These are phyloP conservation scores for Ogataea hybrid DNA, from an alignment of 1,139 yeast species.

Conservation along the genomic window DNA sequence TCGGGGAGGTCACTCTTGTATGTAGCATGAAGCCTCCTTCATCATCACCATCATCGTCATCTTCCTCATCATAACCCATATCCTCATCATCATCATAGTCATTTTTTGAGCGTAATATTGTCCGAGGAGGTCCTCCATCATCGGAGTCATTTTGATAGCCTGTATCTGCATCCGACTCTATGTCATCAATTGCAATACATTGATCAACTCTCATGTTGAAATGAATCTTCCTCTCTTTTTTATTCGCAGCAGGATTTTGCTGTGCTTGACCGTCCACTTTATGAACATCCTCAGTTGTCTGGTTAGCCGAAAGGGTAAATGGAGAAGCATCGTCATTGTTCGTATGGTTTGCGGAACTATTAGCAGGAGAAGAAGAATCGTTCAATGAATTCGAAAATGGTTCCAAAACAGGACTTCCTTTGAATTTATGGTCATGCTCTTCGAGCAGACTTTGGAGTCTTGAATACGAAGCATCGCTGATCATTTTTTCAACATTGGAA, in stretches of 20 bases:
- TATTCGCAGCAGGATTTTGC: slow-evolving; percentile 11
- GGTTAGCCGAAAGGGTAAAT: slow-evolving; percentile 20
- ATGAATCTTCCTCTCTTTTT: slow-evolving; percentile 67
- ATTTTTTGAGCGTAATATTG: slow-evolving; percentile 17
- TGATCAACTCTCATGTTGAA: slow-evolving; percentile 93
- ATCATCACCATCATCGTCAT: slow-evolving; percentile 33
- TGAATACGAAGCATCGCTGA: slow-evolving; percentile 51
- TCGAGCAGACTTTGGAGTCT: slow-evolving; percentile 38
- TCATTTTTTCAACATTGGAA: slow-evolving; percentile 53
- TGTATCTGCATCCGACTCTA: slow-evolving; percentile 28
- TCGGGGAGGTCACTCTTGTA: slow-evolving; percentile 17
- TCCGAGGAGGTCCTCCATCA: slow-evolving; percentile 35
- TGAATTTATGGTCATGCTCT: slow-evolving; percentile 28
- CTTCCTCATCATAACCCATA: slow-evolving; percentile 14
- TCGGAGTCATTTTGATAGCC: slow-evolving; percentile 27
- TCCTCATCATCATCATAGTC: slow-evolving; percentile 18
- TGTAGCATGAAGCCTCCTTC: slow-evolving; percentile 34
- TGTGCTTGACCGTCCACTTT: slow-evolving; percentile 2
- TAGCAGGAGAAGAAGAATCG: slow-evolving; percentile 22
- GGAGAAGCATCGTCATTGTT: slow-evolving; percentile 21
- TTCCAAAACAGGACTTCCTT: slow-evolving; percentile 32
- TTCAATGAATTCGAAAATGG: slow-evolving; percentile 20
- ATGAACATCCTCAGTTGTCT: slow-evolving; percentile 15
- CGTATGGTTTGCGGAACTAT: slow-evolving; percentile 7
- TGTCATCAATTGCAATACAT: slow-evolving; percentile 65